phyloP scores from a whole-genome alignment of 441 rosid species.

The Mallotus repandus region DNA sequence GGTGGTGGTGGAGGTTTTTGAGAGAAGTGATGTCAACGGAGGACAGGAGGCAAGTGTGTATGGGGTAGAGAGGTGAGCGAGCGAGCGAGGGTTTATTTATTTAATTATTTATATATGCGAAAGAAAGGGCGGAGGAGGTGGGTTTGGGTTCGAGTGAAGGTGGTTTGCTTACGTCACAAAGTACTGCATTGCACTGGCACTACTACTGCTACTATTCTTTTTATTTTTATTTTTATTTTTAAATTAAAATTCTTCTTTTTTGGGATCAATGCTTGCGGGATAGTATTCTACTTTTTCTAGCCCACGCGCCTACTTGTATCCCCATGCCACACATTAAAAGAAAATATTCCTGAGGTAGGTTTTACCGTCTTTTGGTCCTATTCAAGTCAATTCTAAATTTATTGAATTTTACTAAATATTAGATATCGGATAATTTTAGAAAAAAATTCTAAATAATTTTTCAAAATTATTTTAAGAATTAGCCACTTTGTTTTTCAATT shows the following conservation, averaged over 20 bases:
- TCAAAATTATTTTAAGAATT: too few species aligned
- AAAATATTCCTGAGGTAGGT: too few species aligned
- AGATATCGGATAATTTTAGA: too few species aligned
- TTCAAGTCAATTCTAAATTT: too few species aligned
- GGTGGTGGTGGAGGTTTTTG: constrained; percentile 14
- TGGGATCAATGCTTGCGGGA: constrained; percentile 25
- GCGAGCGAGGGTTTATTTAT: constrained; percentile 14
- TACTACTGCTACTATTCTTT: background rate
- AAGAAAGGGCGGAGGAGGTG: too few species aligned
- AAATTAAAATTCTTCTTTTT: background rate
- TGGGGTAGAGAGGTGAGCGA: background rate
- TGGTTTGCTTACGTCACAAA: constrained; percentile 61
- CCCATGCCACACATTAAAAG: too few species aligned
- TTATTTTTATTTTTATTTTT: background rate
- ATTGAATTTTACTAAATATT: too few species aligned
- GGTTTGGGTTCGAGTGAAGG: background rate
- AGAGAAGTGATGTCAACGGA: constrained; percentile 20
- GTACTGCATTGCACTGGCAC: constrained; percentile 26
- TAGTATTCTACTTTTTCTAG: constrained; percentile 1
- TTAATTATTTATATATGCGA: background rate
- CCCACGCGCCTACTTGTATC: constrained; percentile 24
- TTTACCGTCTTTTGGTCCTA: too few species aligned
- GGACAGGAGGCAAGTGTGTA: background rate
- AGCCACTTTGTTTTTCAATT: too few species aligned
- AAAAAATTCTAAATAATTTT: too few species aligned